A percentile compares a stretch with the other conserved stretches of the same genome.
These are phyloP conservation scores for Diplodia scrobiculata DNA, from an alignment of 2,329 filamentous ascomycete genomes.

Conservation along the genomic window DNA sequence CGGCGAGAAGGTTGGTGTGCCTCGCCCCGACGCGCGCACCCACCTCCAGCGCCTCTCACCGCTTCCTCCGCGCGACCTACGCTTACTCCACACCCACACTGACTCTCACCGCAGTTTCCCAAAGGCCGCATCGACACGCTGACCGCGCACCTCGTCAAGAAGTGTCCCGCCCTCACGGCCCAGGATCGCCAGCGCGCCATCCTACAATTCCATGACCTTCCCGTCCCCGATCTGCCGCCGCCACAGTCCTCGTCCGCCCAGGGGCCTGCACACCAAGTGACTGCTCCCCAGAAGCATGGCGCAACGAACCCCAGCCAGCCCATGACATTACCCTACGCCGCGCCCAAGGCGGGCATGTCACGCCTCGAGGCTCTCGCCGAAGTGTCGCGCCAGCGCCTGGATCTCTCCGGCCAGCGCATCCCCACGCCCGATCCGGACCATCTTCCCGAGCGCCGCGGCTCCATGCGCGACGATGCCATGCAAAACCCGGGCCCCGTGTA, in stretches of 20 bases:
- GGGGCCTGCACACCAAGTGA: slow-evolving; percentile 29
- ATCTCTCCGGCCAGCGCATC: slow-evolving; percentile 54
- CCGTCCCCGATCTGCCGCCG: slow-evolving; percentile 60
- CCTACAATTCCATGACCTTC: slow-evolving; percentile 70
- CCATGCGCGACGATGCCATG: slow-evolving; percentile 29
- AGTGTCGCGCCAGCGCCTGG: slow-evolving; percentile 74
- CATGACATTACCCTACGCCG: slow-evolving; percentile 48
- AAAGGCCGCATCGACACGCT: slow-evolving; percentile 86
- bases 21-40: slow-evolving; percentile 20
- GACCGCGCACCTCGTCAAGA: slow-evolving; percentile 78
- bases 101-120: slow-evolving; percentile 60
- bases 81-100: slow-evolving; percentile 26
- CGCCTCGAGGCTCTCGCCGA: slow-evolving; percentile 85
- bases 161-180: slow-evolving; percentile 76
- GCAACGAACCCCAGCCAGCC: slow-evolving; percentile 37
- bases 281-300: slow-evolving; percentile 33
- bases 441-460: slow-evolving; percentile 34
- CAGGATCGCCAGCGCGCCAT: slow-evolving; percentile 75
- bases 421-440: slow-evolving; percentile 35
- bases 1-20: slow-evolving; percentile 63
- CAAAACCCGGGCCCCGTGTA: slow-evolving; percentile 34
- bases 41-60: slow-evolving; percentile 20
- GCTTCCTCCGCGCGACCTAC: slow-evolving; percentile 25
- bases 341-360: slow-evolving; percentile 66
- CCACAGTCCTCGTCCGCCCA: slow-evolving; percentile 33